phyloP scores from a whole-genome alignment of 352 stramenopile species.

The Pythium folliculosum region DNA sequence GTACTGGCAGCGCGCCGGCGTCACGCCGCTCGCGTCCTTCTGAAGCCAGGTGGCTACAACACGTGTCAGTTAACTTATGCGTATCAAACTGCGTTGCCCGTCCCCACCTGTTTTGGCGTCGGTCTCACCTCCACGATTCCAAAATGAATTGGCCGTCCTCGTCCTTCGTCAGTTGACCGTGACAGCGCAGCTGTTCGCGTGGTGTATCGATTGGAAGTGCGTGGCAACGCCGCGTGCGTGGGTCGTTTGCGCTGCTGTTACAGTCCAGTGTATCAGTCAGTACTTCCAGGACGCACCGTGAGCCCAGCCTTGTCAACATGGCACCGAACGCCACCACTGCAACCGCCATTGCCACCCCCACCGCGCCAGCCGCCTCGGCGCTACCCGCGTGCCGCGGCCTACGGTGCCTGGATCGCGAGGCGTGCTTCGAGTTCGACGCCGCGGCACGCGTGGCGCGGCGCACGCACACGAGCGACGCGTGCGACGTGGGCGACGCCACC shows the following conservation, averaged over 20 bases:
- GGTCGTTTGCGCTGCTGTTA: too few relatives aligned
- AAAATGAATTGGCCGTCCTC: too few relatives aligned
- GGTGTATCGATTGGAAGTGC: constrained; percentile 26
- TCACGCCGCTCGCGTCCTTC: constrained; percentile 39
- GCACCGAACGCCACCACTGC: not conserved
- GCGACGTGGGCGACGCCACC: constrained; percentile 34
- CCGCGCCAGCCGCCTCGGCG: constrained; percentile 3
- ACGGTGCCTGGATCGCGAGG: constrained; percentile 64
- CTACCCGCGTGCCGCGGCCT: constrained; percentile 37
- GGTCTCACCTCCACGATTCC: too few relatives aligned
- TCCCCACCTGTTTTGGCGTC: constrained; percentile 20
- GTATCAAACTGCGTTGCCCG: constrained; percentile 18
- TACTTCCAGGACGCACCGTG: too few relatives aligned
- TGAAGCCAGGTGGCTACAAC: constrained; percentile 15
- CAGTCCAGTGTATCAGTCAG: not conserved
- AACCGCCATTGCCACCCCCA: not conserved
- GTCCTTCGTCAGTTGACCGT: too few relatives aligned
- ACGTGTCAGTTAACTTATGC: constrained; percentile 8
- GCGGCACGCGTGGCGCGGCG: constrained; percentile 37
- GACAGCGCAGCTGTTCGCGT: constrained; percentile 9
- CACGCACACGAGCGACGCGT: constrained; percentile 42
- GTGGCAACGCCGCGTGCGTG: constrained; percentile 21
- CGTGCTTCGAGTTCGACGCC: constrained; percentile 59
- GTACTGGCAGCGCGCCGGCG: constrained; percentile 69
- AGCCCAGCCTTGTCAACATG: too few relatives aligned